Conservation (phyloP, 345 rosid genomes). For the Citrus sp. region DNA sequence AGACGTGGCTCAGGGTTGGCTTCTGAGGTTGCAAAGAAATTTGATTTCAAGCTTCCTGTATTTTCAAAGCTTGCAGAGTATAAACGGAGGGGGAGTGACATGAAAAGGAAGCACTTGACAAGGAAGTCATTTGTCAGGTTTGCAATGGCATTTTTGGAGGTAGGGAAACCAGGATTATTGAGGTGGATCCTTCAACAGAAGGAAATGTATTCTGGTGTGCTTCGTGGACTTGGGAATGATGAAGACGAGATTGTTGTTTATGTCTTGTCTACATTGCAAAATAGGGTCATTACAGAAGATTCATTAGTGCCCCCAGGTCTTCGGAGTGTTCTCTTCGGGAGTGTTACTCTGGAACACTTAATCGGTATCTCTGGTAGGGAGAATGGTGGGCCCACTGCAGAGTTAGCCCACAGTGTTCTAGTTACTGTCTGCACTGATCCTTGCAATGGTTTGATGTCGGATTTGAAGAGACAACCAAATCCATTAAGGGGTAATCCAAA, state of each 20-base stretch:
- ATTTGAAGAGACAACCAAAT: slow-evolving; percentile 44
- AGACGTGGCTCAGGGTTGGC: slow-evolving; percentile 78
- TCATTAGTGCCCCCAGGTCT: slow-evolving; percentile 75
- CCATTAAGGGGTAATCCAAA: slow-evolving; percentile 67
- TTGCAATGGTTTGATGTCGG: slow-evolving; percentile 84
- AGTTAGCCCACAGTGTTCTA: slow-evolving; percentile 69
- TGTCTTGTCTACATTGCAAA: slow-evolving; percentile 63
- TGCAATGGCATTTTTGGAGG: slow-evolving; percentile 87
- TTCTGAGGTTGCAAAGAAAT: slow-evolving; percentile 69
- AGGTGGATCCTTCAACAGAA: slow-evolving; percentile 75
- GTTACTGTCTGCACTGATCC: slow-evolving; percentile 79
- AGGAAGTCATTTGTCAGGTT: slow-evolving; percentile 71
- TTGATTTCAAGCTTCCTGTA: slow-evolving; percentile 63
- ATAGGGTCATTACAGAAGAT: slow-evolving; percentile 60
- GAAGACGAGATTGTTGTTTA: slow-evolving; percentile 58
- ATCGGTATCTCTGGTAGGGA: slow-evolving; percentile 63
- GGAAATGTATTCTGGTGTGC: slow-evolving; percentile 77
- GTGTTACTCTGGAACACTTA: slow-evolving; percentile 68
- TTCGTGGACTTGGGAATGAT: slow-evolving; percentile 65
- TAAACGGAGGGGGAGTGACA: slow-evolving; percentile 40
- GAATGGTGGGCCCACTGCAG: slow-evolving; percentile 44
- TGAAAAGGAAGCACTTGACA: slow-evolving; percentile 45
- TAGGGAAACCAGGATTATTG: slow-evolving; percentile 74
- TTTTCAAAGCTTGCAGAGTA: slow-evolving; percentile 58
- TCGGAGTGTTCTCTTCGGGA: slow-evolving; percentile 91